phyloP scores from a whole-genome alignment of 805 yeast species.

The Diddensiella caesifluorescens region DNA sequence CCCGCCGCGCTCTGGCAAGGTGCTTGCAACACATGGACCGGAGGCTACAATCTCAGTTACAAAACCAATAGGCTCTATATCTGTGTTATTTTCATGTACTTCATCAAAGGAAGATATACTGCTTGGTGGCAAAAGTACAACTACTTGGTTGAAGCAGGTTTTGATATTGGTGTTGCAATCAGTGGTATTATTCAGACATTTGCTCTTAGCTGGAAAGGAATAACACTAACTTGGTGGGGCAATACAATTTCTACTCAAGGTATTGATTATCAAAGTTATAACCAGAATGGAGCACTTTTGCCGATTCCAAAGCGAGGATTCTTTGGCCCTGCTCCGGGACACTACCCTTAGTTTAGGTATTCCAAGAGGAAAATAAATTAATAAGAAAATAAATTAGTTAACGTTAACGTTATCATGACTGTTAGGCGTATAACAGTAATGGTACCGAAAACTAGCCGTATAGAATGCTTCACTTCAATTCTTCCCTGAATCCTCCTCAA shows the following conservation, averaged over 20 bases:
- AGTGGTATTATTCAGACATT: conserved; percentile 55
- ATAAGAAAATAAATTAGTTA: no score
- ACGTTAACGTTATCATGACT: no score
- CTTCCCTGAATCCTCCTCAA: no score
- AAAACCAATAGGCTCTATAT: conserved; percentile 38
- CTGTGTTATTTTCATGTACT: conserved; percentile 42
- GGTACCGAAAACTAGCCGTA: no score
- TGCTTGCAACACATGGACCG: conserved; percentile 33
- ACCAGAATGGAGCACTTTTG: conserved; percentile 11
- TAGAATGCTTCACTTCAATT: no score
- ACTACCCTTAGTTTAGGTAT: conserved; percentile 5
- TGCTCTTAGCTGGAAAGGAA: conserved; percentile 36
- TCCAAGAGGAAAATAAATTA: no score
- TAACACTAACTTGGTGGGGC: conserved; percentile 47
- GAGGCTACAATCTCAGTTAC: conserved; percentile 41
- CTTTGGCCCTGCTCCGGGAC: conserved; percentile 17
- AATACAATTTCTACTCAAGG: conserved; percentile 27
- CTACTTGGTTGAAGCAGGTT: conserved; percentile 50
- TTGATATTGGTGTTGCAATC: conserved; percentile 60
- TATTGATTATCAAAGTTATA: conserved; percentile 12
- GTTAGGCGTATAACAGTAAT: no score
- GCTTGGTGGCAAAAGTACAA: conserved; percentile 53
- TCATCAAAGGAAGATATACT: conserved; percentile 43
- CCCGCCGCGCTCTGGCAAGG: conserved; percentile 45
- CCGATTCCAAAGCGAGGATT: conserved; percentile 20